Evolutionary conservation across 306 rosid genomes (phyloP).

Genomic region (Vigna unguiculata): DNA sequence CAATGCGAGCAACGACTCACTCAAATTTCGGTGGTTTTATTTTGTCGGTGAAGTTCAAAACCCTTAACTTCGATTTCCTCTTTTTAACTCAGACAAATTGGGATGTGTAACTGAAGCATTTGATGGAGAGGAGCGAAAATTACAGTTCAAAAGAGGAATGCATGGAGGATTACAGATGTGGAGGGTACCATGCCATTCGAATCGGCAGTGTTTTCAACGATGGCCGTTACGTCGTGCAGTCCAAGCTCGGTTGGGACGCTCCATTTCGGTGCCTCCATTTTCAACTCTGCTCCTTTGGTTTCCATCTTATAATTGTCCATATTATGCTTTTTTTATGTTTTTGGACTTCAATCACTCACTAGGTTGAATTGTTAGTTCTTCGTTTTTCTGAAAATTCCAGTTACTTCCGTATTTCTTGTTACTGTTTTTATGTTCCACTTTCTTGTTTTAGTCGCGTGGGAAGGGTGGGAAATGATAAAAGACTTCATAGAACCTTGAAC

Average conservation of each 20-base stretch:
- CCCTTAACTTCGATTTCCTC: slow-evolving; percentile 9
- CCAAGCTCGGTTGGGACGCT: slow-evolving; percentile 82
- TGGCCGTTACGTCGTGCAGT: slow-evolving; percentile 71
- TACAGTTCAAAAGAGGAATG: slow-evolving; percentile 84
- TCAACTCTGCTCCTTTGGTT: background rate
- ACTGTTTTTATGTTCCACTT: background rate
- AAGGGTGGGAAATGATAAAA: background rate
- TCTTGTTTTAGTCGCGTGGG: background rate
- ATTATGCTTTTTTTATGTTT: background rate
- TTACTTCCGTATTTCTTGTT: background rate
- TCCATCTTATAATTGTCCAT: background rate
- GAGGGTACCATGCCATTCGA: slow-evolving; percentile 80
- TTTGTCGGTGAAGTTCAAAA: background rate
- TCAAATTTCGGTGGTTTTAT: background rate
- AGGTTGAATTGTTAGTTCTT: background rate
- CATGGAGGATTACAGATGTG: slow-evolving; percentile 75
- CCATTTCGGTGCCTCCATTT: slow-evolving; percentile 34
- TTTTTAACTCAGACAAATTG: background rate
- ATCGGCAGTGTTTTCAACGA: slow-evolving; percentile 66
- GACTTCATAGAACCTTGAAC: background rate
- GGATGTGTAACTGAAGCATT: background rate
- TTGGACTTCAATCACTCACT: background rate
- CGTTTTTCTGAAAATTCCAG: background rate
- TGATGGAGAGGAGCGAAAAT: slow-evolving; percentile 36
- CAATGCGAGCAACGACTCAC: background rate